A percentile compares a stretch with the other conserved stretches of the same genome.
These are phyloP conservation scores for Flagelloscypha sp. DNA, from an alignment of 768 basidiomycete genomes.

Conservation along the genomic window DNA sequence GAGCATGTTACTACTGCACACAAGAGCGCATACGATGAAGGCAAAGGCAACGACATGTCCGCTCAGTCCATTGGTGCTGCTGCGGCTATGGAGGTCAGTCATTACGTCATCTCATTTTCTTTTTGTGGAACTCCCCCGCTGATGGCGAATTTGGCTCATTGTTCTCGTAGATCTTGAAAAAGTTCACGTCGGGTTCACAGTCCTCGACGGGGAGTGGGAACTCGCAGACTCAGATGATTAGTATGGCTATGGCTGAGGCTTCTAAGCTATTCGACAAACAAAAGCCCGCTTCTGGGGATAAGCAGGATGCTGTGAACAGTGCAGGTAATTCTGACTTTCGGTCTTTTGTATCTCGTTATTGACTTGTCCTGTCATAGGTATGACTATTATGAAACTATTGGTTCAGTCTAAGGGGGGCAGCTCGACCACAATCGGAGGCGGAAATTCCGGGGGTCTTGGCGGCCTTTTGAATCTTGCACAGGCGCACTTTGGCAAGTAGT, in stretches of 20 bases:
- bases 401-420: constrained; percentile 58
- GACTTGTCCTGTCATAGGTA: too few species aligned
- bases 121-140: background rate
- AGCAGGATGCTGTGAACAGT: constrained; percentile 79
- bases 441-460: constrained; percentile 63
- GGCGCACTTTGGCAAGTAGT: constrained; percentile 2
- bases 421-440: constrained; percentile 47
- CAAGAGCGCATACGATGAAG: constrained; percentile 49
- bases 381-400: constrained; percentile 79
- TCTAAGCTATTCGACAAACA: constrained; percentile 69
- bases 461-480: constrained; percentile 41
- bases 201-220: constrained; percentile 26
- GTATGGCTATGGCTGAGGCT: constrained; percentile 80
- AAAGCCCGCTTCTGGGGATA: constrained; percentile 53
- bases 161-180: constrained; percentile 46
- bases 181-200: constrained; percentile 50
- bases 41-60: constrained; percentile 40
- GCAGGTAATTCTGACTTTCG: too few species aligned
- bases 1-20: constrained; percentile 54
- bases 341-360: too few species aligned
- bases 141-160: background rate
- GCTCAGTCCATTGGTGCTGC: constrained; percentile 66
- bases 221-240: constrained; percentile 62
- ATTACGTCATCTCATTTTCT: background rate
- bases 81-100: constrained; percentile 61